Percentiles rank a stretch among this genome's conserved stretches.
Evolutionary conservation across 2,329 filamentous ascomycete genomes (phyloP).

Genomic region (Ilyonectria robusta): DNA sequence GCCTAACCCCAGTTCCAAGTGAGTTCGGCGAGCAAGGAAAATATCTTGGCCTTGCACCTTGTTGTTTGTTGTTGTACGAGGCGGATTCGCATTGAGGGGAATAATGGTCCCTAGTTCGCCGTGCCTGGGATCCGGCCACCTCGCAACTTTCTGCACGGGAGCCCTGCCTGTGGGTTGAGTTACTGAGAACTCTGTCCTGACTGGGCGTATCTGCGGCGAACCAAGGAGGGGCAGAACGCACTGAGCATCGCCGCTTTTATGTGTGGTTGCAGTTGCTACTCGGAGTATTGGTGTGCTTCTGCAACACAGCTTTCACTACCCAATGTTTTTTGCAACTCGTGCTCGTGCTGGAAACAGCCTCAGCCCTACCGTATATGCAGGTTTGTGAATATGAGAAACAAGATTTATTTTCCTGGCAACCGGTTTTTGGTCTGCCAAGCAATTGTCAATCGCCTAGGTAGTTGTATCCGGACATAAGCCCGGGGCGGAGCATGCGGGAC

Average conservation of each 20-base stretch:
- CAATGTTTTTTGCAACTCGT: background rate
- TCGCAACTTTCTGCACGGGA: background rate
- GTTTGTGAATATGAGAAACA: conserved; percentile 1
- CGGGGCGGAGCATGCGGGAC: background rate
- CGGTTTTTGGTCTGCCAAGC: conserved; percentile 2
- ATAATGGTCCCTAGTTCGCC: background rate
- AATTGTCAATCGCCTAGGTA: background rate
- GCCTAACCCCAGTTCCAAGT: conserved; percentile 1
- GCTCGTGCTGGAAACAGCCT: background rate
- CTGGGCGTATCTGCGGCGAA: background rate
- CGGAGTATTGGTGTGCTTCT: background rate
- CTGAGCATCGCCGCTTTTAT: conserved; percentile 9
- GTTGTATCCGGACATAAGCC: background rate
- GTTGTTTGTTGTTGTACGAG: background rate
- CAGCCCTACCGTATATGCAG: conserved; percentile 26
- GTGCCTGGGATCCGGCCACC: background rate
- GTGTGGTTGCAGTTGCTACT: background rate
- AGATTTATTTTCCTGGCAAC: background rate
- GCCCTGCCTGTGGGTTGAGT: background rate
- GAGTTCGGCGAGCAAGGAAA: conserved; percentile 1
- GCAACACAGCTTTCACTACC: background rate
- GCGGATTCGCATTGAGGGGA: conserved; percentile 9
- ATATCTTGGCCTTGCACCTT: background rate
- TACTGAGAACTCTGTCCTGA: background rate
- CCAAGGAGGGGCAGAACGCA: background rate